Base-by-base conservation (phyloP, 2,329 filamentous ascomycete genomes). In the Phaeosphaeriaceae sp. region DNA sequence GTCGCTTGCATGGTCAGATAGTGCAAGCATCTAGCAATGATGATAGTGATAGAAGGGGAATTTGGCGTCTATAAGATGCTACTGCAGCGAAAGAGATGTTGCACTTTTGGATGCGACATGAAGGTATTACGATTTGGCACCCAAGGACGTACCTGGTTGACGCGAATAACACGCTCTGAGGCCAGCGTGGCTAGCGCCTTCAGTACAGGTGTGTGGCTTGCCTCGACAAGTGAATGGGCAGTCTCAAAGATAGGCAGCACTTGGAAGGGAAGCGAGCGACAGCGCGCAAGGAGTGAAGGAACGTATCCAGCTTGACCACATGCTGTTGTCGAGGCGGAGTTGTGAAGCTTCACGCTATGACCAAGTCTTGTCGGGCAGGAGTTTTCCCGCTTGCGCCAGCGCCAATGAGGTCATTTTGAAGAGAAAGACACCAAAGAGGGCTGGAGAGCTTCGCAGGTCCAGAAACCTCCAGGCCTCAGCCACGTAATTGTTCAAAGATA, bases 321-420 rank as follows among this genome's bases (percentile, higher is more conserved):
- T 58, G 48, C 42, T 54, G 52, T 49, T 49, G 50, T 56, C 37
- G 42, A 43, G 41, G 38, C 41, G 33, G 43, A 53, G 51, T 50
- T 26, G 41, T 23, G 33, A 42, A 42, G 48, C 39, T 17, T 34
- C 32, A 36, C 52, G 58, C 58, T 61, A 59, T 61, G 58, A 54
- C 58, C 56, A 57, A 36, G 9, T 23, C 37, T 45, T 41, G 42
- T 48, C 45, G 48, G 38, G 16, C 39, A 32, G 28, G 29, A 21
- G 28, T 37, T 45, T 13, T 45, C 33, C 42, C 42, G 42, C 34
- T 33, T 37, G 42, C 42, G 29, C 26, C 32, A 45, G 37, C 37
- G 42, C 26, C 32, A 45, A 45, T 45, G 42, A 45, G 42, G 26
- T 45, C 42, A 45, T 45, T 26, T 17, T 11, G 21, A 37, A 20